Conservation (phyloP, 164 flowering plant genomes). For the Cinnamomum chago region DNA sequence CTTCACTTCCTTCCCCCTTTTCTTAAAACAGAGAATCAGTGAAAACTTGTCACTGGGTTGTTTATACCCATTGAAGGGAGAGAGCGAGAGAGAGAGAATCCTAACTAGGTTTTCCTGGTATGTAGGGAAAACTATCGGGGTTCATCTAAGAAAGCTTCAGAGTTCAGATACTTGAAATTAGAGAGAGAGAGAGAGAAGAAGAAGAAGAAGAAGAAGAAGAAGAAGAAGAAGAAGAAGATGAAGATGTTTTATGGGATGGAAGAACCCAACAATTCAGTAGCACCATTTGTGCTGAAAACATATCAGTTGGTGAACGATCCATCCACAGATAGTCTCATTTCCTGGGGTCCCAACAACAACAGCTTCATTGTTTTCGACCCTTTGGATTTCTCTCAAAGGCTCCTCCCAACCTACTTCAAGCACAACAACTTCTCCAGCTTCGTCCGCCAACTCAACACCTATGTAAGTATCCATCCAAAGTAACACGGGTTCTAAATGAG, state of each 20-base stretch:
- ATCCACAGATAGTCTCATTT: constrained; percentile 43
- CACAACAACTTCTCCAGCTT: constrained; percentile 97
- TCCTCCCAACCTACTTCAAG: constrained; percentile 77
- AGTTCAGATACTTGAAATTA: background rate
- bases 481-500: no score
- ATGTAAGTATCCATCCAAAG: constrained; percentile 38
- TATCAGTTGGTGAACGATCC: constrained; percentile 84
- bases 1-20: background rate
- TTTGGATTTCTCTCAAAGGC: constrained; percentile 50
- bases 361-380: constrained; percentile 78
- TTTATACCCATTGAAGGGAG: background rate
- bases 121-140: background rate
- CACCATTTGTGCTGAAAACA: constrained; percentile 83
- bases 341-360: constrained; percentile 70
- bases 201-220: background rate
- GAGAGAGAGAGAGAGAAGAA: no score
- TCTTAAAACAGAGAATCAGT: background rate
- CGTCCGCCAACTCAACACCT: constrained; percentile 90
- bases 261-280: constrained; percentile 32
- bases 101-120: background rate
- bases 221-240: background rate
- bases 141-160: background rate
- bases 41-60: background rate
- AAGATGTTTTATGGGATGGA: background rate
- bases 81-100: background rate